Base-by-base conservation (phyloP, 345 rosid genomes). In the Corchorus capsularis region DNA sequence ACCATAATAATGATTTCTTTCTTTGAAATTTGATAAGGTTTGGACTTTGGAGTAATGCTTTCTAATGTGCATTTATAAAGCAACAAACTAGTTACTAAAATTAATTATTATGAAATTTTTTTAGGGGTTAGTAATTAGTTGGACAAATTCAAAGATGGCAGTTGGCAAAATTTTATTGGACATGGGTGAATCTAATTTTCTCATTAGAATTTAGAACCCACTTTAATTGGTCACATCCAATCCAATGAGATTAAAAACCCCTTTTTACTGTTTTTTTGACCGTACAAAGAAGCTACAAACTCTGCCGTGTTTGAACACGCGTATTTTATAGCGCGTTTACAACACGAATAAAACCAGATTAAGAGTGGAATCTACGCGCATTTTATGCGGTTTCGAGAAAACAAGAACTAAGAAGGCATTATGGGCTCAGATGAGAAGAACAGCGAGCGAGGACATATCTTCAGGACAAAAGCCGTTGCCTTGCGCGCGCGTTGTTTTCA, bases 401-500 rank as follows among this genome's bases (percentile, higher is more conserved):
- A 19, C 3, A 3, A 46, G 71, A 46, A 46, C 55, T 12, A 12
- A 19, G 35, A 39, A 55, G 63, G 3, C 50, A 16, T 27, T 14
- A 43, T 22, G 22, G 67, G 32, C n/a, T 43, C 59, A 9, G 68
- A 34, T 43, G 47, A 9, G 68, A 34, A 73, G 62, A 47, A 69
- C 59, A 62, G 69, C 16, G 14, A 49, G 57, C 32, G 41, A 60
- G 45, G 57, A 72, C 75, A 22, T 72, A 41, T 45, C 67, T 19
- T 39, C 19, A 52, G 52, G 20, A 57, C 43, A 72, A 11, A 35
- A 39, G 50, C 68, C 39, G 56, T 49, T 20, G 9, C 67, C 68
- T 8, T 27, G 27, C 16, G 15, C 76, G 57, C 45, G 76, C 57
- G 43, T 56, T 72, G 20, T 35, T 53, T 53, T n/a, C 15, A 9